Base-by-base conservation (phyloP, 2,329 filamentous ascomycete genomes). In the Xylaria arbuscula region DNA sequence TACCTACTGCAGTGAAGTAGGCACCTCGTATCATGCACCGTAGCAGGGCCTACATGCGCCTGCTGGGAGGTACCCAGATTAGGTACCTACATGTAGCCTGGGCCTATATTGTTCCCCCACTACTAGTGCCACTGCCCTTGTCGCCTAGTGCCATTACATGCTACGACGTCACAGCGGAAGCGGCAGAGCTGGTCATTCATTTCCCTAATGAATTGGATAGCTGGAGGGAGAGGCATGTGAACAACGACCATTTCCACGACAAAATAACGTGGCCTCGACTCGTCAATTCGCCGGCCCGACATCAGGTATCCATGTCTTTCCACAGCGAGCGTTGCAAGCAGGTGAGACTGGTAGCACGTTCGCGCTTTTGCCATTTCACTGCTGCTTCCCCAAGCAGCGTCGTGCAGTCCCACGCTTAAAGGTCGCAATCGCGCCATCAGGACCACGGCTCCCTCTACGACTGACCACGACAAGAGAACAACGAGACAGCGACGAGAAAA, bases 141-240 rank as follows among this genome's bases (percentile, higher is more conserved):
- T 47, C 19, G 8, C 42, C n/a, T 22, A 22, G 15, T 45, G 19
- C n/a, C 45, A 28, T 28, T 28, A 28, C 22, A 11, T 8, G n/a
- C 19, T 24, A 59, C 63, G 63, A 66, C 63, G 63, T 66, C 63
- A 66, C 63, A 61, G 60, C 64, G 55, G 47, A 51, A 19, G 10
- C 9, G 45, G 19, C 9, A 24, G 45, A 48, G 45, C 11, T 22
- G 19, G 11, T 48, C 22, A n/a, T 48, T 48, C 45, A 24, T 22
- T 11, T 48, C 17, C 32, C 24, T 36, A 42, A 57, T 53, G 32
- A 53, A 51, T 50, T 7, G 13, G 4, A 55, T 19, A 17, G 38
- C 38, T 47, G 22, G 13, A 57, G 38, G 6, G 15, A 57, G 38
- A 57, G 19, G 15, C 7, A 42, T 17, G 22, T 55, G 8, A 53